A percentile compares a stretch with the other conserved stretches of the same genome.
These are phyloP conservation scores for Sinapis alba DNA, from an alignment of 441 rosid genomes.

Conservation along the genomic window DNA sequence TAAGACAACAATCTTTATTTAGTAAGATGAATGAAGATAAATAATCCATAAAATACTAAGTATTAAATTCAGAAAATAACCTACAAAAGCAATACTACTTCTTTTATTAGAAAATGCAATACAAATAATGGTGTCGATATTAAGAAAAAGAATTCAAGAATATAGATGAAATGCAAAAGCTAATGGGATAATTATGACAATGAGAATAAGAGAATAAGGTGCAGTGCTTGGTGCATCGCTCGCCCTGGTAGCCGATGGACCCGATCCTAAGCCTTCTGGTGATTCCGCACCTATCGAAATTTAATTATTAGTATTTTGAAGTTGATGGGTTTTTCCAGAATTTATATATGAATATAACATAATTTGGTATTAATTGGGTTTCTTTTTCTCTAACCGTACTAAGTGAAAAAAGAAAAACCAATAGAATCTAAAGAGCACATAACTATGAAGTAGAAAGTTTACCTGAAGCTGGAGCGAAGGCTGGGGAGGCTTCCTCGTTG, in stretches of 20 bases:
- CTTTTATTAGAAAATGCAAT: neutral
- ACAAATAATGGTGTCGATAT: constrained; percentile 11
- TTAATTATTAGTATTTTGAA: neutral
- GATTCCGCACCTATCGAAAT: constrained; percentile 27
- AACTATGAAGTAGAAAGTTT: constrained; percentile 3
- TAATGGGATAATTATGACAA: constrained; percentile 14
- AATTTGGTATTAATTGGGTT: neutral
- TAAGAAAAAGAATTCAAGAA: neutral
- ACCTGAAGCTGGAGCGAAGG: constrained; percentile 33
- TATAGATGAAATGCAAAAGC: constrained; percentile 22
- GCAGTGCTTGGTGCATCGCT: constrained; percentile 19
- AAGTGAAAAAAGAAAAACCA: neutral
- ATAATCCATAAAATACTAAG: neutral
- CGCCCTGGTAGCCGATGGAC: neutral
- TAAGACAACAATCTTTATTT: neutral
- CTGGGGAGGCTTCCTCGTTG: constrained; percentile 28
- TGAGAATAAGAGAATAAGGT: constrained; percentile 17
- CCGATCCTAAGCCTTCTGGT: constrained; percentile 24
- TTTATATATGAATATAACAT: neutral
- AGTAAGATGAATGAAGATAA: neutral
- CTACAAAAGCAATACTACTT: constrained; percentile 21
- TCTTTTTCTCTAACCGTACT: neutral
- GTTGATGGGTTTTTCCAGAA: neutral
- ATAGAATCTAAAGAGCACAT: neutral
- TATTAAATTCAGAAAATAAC: neutral